A percentile compares a stretch with the other conserved stretches of the same genome.
Evolutionary conservation across 2,329 filamentous ascomycete genomes (phyloP).

Genomic region (Myriangium duriaei): DNA sequence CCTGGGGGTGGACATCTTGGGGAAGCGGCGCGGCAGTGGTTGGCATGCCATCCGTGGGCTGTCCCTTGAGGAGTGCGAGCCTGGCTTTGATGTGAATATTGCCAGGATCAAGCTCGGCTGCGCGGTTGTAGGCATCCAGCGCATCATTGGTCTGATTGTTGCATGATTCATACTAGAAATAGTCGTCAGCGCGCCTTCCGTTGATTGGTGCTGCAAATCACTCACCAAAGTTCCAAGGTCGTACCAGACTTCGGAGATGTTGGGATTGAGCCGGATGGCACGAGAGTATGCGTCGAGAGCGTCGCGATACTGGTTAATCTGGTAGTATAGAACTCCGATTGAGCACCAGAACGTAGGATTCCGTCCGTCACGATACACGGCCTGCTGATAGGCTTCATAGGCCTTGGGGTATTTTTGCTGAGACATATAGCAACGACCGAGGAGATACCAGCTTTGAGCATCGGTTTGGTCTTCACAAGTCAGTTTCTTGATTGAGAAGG

Average conservation of each 20-base stretch:
- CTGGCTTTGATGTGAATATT: constrained; percentile 96
- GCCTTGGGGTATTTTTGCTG: constrained; percentile 98
- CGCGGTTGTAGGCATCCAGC: constrained; percentile 86
- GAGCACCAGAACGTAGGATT: constrained; percentile 99
- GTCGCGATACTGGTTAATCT: constrained; percentile 98
- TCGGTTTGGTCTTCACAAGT: constrained; percentile 66
- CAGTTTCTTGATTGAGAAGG: no score
- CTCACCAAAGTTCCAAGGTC: constrained; percentile 88
- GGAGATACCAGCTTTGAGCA: constrained; percentile 96
- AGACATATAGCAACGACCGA: constrained; percentile 97
- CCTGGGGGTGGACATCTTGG: constrained; percentile 89
- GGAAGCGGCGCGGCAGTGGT: constrained; percentile 71
- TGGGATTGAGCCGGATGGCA: constrained; percentile 90
- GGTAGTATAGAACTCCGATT: constrained; percentile 96
- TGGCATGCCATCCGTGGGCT: constrained; percentile 53
- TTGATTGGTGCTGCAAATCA: constrained; percentile 23
- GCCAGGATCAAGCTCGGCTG: constrained; percentile 80
- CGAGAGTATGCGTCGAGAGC: constrained; percentile 94
- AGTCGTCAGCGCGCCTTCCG: constrained; percentile 25
- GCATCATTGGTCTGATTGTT: constrained; percentile 98
- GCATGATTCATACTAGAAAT: constrained; percentile 77
- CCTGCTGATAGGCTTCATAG: constrained; percentile 96
- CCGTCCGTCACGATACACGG: constrained; percentile 91
- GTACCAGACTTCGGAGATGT: constrained; percentile 99
- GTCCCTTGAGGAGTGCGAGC: constrained; percentile 74